Evolutionary conservation across 495 filamentous ascomycete species (phyloP).

Genomic region (Rhypophila decipiens): DNA sequence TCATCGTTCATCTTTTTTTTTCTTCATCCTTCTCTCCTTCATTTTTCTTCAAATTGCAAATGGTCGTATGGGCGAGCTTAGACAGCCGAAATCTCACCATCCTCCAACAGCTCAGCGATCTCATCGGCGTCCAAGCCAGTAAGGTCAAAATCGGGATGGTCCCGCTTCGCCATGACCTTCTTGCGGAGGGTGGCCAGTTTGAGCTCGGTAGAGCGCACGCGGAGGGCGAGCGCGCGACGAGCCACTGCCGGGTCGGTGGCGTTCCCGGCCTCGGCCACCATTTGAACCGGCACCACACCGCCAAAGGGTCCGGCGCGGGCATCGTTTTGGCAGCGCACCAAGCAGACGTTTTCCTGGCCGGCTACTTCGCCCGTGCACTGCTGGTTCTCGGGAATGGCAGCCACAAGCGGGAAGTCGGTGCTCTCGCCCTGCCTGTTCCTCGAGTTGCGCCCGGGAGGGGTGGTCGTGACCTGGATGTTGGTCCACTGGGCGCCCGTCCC

Average conservation of each 20-base stretch:
- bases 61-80: too few species aligned
- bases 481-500: slow-evolving; percentile 39
- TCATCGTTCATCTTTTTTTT: not conserved
- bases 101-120: not conserved
- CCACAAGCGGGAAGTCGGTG: slow-evolving; percentile 40
- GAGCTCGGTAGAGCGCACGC: not conserved
- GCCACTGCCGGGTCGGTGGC: not conserved
- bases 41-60: too few species aligned
- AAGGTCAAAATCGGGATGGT: not conserved
- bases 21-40: not conserved
- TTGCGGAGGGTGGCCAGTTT: too few species aligned
- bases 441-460: slow-evolving; percentile 29
- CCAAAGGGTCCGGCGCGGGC: slow-evolving; percentile 48
- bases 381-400: slow-evolving; percentile 41
- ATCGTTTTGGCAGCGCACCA: slow-evolving; percentile 47
- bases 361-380: slow-evolving; percentile 47
- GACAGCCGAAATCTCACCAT: not conserved
- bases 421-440: slow-evolving; percentile 24
- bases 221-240: not conserved
- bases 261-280: too few species aligned
- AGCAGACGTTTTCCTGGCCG: slow-evolving; percentile 44
- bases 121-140: not conserved
- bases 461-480: slow-evolving; percentile 31
- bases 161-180: not conserved
- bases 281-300: slow-evolving; percentile 48